Evolutionary conservation across 768 basidiomycete species (phyloP).

Genomic region (Kwoniella newhampshirensis): DNA sequence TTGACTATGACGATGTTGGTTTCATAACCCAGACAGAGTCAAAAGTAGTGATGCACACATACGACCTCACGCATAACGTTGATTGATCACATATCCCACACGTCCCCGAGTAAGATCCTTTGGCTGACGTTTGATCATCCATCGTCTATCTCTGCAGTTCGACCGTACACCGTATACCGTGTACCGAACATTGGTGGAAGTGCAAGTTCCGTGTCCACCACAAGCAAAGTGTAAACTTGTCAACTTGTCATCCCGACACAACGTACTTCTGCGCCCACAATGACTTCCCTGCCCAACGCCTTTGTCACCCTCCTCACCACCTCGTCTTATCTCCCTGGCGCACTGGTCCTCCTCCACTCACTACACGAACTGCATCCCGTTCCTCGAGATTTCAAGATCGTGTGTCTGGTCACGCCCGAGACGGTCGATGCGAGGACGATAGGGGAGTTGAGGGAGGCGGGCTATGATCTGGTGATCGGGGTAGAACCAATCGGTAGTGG

Average conservation of each 20-base stretch:
- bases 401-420: constrained; percentile 92
- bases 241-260: not conserved
- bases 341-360: constrained; percentile 79
- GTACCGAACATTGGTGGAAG: too few relatives aligned
- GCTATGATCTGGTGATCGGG: constrained; percentile 80
- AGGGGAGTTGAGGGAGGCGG: constrained; percentile 69
- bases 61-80: too few relatives aligned
- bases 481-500: constrained; percentile 75
- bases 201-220: too few relatives aligned
- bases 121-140: too few relatives aligned
- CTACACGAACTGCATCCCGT: constrained; percentile 62
- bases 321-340: constrained; percentile 88
- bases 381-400: constrained; percentile 66
- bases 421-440: constrained; percentile 80
- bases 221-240: not conserved
- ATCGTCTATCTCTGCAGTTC: too few relatives aligned
- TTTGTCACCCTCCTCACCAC: constrained; percentile 93
- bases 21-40: too few relatives aligned
- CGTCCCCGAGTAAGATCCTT: too few relatives aligned
- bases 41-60: too few relatives aligned
- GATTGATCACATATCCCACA: too few relatives aligned
- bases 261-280: not conserved
- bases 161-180: too few relatives aligned
- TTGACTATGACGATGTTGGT: too few relatives aligned
- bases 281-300: constrained; percentile 55